These are phyloP conservation scores for Cinchona pubescens DNA, from an alignment of 257 asterid species.

Conservation along the genomic window DNA sequence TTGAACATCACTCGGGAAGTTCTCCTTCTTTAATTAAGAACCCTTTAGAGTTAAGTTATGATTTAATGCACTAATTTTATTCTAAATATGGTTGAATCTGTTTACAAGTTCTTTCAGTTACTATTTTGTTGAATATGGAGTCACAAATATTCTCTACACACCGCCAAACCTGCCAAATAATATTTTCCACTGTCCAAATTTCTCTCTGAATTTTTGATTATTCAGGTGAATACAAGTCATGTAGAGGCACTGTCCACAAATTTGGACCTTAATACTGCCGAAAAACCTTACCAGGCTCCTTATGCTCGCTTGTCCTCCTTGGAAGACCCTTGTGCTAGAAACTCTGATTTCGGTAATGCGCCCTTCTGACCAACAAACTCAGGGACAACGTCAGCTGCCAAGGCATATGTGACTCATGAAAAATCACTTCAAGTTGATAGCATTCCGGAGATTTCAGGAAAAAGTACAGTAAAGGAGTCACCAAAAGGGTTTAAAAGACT, in stretches of 20 bases:
- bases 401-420: constrained; percentile 40
- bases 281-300: constrained; percentile 55
- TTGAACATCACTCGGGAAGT: background rate
- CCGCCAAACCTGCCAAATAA: background rate
- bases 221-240: constrained; percentile 40
- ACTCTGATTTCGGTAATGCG: constrained; percentile 48
- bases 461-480: constrained; percentile 54
- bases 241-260: constrained; percentile 40
- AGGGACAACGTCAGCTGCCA: constrained; percentile 33
- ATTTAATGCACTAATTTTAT: no score
- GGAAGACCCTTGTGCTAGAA: constrained; percentile 58
- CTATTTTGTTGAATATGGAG: background rate
- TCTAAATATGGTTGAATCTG: background rate
- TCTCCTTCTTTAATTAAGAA: background rate
- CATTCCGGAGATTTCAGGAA: constrained; percentile 44
- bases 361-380: constrained; percentile 30
- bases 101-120: background rate
- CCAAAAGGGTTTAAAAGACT: constrained; percentile 78
- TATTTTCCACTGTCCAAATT: background rate
- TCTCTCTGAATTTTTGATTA: background rate
- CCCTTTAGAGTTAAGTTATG: background rate
- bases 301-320: constrained; percentile 65
- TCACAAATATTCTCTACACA: background rate
- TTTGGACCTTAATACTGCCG: constrained; percentile 26
- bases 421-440: constrained; percentile 41